Percentiles rank a stretch among this genome's conserved stretches.
Conservation (phyloP, 805 yeast species). For the Schwanniomyces sp. region DNA sequence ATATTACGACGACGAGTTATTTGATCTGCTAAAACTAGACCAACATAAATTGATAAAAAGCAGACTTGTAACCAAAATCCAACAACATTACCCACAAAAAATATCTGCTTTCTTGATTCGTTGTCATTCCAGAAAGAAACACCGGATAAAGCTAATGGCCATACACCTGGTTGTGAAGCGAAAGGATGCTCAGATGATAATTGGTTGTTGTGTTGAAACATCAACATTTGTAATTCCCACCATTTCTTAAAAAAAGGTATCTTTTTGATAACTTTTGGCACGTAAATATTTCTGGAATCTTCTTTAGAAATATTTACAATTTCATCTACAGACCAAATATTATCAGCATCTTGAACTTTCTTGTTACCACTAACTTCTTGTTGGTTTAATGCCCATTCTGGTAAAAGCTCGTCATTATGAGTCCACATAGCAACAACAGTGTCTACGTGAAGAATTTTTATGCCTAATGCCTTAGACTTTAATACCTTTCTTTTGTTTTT, state of each 20-base stretch:
- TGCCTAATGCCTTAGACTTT: conserved; percentile 66
- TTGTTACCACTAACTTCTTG: conserved; percentile 96
- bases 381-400: conserved; percentile 93
- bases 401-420: conserved; percentile 76
- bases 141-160: conserved; percentile 91
- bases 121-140: conserved; percentile 94
- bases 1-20: conserved; percentile 72
- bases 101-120: conserved; percentile 69
- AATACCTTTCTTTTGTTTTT: conserved; percentile 49
- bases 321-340: conserved; percentile 74
- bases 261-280: conserved; percentile 60
- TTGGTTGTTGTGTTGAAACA: conserved; percentile 92
- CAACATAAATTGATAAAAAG: conserved; percentile 61
- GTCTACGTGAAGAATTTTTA: conserved; percentile 77
- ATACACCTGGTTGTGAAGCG: conserved; percentile 85
- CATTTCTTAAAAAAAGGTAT: conserved; percentile 83
- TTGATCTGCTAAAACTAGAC: conserved; percentile 71
- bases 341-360: conserved; percentile 63
- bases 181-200: conserved; percentile 89
- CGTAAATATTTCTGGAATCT: conserved; percentile 62
- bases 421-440: conserved; percentile 95
- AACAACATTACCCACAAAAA: conserved; percentile 82
- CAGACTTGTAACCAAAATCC: conserved; percentile 88
- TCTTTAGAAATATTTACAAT: conserved; percentile 54
- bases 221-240: conserved; percentile 80